phyloP scores from a whole-genome alignment of 163 green algal species.

The Scenedesmus sp. region DNA sequence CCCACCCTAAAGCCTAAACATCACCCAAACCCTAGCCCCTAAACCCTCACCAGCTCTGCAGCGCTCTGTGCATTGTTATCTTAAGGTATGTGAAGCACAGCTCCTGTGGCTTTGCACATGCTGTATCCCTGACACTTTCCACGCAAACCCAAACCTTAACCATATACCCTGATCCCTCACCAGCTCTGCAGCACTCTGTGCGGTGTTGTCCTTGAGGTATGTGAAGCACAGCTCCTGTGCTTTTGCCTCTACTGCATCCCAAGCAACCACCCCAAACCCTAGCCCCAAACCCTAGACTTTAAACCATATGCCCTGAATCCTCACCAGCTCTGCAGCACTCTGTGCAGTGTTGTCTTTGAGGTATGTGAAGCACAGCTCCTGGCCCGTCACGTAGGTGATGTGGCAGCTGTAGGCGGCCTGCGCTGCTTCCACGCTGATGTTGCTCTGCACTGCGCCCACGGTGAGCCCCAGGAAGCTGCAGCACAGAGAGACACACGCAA shows the following conservation, averaged over 20 bases:
- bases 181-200: too few relatives aligned
- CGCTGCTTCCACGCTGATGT: conserved; percentile 60
- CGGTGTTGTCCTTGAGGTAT: neutral
- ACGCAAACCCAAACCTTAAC: too few relatives aligned
- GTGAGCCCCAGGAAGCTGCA: conserved; percentile 86
- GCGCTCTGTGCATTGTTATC: neutral
- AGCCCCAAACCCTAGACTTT: too few relatives aligned
- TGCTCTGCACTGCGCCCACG: conserved; percentile 78
- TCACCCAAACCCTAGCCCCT: too few relatives aligned
- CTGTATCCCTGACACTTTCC: too few relatives aligned
- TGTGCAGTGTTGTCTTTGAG: conserved; percentile 89
- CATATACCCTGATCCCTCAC: neutral
- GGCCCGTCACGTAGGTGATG: conserved; percentile 92
- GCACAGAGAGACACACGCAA: neutral
- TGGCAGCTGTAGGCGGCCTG: conserved; percentile 71
- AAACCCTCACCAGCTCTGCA: neutral
- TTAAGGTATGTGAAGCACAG: neutral
- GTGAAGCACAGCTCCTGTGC: neutral
- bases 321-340: conserved; percentile 69
- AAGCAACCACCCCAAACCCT: conserved; percentile 68
- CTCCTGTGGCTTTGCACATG: too few relatives aligned
- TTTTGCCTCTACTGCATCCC: conserved; percentile 85
- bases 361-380: conserved; percentile 93
- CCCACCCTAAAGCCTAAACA: too few relatives aligned
- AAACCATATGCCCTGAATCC: neutral